These are phyloP conservation scores for Volvariella volvacea DNA, from an alignment of 1,284 basidiomycete genomes.

Conservation along the genomic window DNA sequence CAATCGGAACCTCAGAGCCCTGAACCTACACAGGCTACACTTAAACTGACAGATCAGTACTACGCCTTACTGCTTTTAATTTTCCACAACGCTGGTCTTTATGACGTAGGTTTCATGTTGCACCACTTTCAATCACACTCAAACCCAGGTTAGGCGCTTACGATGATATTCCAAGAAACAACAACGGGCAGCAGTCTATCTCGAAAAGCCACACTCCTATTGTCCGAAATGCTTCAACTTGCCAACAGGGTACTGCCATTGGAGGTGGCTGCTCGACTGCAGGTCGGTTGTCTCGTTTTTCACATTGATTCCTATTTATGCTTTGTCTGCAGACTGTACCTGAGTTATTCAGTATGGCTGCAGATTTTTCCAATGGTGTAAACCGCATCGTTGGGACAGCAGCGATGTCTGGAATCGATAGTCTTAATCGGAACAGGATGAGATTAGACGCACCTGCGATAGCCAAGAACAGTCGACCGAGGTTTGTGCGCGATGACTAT, in stretches of 20 bases:
- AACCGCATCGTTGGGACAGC: slow-evolving; percentile 80
- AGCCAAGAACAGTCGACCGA: slow-evolving; percentile 48
- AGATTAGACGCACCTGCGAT: slow-evolving; percentile 47
- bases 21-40: slow-evolving; percentile 50
- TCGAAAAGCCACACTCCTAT: slow-evolving; percentile 86
- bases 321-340: slow-evolving; percentile 64
- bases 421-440: slow-evolving; percentile 80
- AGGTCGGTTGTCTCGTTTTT: slow-evolving; percentile 39
- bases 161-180: slow-evolving; percentile 75
- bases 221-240: slow-evolving; percentile 87
- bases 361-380: slow-evolving; percentile 66
- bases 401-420: slow-evolving; percentile 85
- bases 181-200: slow-evolving; percentile 64
- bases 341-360: slow-evolving; percentile 78
- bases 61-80: slow-evolving; percentile 85
- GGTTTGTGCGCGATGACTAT: slow-evolving; percentile 30
- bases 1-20: slow-evolving; percentile 23
- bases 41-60: slow-evolving; percentile 92
- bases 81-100: slow-evolving; percentile 81
- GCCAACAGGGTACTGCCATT: slow-evolving; percentile 88
- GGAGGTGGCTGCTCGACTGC: slow-evolving; percentile 75
- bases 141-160: slow-evolving; percentile 56
- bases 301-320: neutral
- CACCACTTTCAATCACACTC: neutral
- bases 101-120: slow-evolving; percentile 55